Conservation (phyloP, 495 filamentous ascomycete genomes). For the Aspergillus sclerotiicarbonarius region DNA sequence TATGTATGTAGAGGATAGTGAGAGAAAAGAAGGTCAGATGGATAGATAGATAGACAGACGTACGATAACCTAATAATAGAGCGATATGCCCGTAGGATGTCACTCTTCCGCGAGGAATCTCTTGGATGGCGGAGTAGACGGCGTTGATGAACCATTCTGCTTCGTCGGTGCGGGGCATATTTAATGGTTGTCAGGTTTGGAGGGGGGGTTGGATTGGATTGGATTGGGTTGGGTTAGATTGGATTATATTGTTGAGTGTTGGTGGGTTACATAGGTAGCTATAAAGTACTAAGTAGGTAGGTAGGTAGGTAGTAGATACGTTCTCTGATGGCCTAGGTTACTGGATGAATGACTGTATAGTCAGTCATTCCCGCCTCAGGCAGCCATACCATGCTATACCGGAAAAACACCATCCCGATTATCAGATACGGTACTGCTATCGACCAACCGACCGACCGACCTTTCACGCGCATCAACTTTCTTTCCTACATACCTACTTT, state of each 20-base stretch:
- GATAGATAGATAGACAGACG: neutral
- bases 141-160: constrained; percentile 79
- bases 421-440: neutral
- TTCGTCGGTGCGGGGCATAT: constrained; percentile 78
- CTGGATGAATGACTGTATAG: too few relatives aligned
- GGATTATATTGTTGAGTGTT: neutral
- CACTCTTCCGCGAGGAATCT: constrained; percentile 79
- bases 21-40: neutral
- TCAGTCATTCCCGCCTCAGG: too few relatives aligned
- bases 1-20: neutral
- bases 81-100: constrained; percentile 92
- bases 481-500: neutral
- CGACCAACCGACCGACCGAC: neutral
- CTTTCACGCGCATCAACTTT: neutral
- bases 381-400: too few relatives aligned
- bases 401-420: too few relatives aligned
- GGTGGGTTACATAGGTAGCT: neutral
- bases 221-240: too few relatives aligned
- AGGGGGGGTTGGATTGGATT: neutral
- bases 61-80: constrained; percentile 73
- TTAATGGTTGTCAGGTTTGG: neutral
- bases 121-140: constrained; percentile 79
- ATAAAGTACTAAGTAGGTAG: neutral
- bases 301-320: neutral
- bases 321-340: neutral